Evolutionary conservation across 306 rosid species (phyloP).

Genomic region (Fagus sylvatica): DNA sequence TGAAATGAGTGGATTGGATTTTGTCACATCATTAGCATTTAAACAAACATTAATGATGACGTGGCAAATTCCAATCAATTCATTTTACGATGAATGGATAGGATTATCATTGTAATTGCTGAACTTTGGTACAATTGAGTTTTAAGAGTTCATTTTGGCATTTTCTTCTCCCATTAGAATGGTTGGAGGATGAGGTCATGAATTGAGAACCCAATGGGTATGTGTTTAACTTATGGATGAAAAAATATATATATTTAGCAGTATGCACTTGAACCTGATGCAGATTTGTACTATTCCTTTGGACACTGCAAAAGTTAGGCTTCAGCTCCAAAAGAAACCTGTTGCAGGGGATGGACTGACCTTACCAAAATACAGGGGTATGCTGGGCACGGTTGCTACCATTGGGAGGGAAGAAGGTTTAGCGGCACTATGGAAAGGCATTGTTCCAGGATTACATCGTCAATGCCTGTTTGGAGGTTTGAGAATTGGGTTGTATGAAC

Average conservation of each 20-base stretch:
- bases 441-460: slow-evolving; percentile 92
- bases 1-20: too few species aligned
- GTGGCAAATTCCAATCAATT: too few species aligned
- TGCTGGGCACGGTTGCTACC: slow-evolving; percentile 91
- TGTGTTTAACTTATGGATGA: too few species aligned
- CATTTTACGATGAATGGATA: background rate
- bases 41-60: too few species aligned
- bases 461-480: slow-evolving; percentile 90
- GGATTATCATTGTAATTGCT: slow-evolving; percentile 5
- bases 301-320: slow-evolving; percentile 99
- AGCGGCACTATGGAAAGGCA: slow-evolving; percentile 87
- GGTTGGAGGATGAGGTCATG: too few species aligned
- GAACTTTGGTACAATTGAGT: slow-evolving; percentile 4
- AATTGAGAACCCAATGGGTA: too few species aligned
- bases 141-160: slow-evolving; percentile 4
- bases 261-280: slow-evolving; percentile 24
- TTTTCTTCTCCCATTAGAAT: too few species aligned
- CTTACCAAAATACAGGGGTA: slow-evolving; percentile 85
- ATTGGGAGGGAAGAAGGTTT: slow-evolving; percentile 97
- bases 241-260: background rate
- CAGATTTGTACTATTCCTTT: slow-evolving; percentile 85
- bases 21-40: too few species aligned
- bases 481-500: slow-evolving; percentile 91
- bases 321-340: slow-evolving; percentile 87
- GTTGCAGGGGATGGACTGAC: slow-evolving; percentile 51